These are phyloP conservation scores for Magnaporthales sp. DNA, from an alignment of 2,329 filamentous ascomycete species.

Conservation along the genomic window DNA sequence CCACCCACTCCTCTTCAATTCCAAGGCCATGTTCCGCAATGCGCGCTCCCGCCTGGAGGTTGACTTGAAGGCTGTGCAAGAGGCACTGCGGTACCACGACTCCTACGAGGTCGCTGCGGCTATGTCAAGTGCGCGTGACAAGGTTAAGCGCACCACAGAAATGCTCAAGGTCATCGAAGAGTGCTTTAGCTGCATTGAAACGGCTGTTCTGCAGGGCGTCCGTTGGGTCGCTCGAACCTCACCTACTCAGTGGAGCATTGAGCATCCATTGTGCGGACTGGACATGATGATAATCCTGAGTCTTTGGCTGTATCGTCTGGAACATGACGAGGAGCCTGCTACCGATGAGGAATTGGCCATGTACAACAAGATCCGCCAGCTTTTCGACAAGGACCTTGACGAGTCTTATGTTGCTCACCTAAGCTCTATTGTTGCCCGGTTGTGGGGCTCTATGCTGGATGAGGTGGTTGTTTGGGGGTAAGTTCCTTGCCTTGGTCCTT, in stretches of 20 bases:
- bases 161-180: constrained; percentile 99
- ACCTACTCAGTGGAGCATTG: constrained; percentile 97
- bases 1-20: constrained; percentile 95
- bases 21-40: constrained; percentile 93
- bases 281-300: constrained; percentile 97
- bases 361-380: constrained; percentile 84
- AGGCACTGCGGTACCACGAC: constrained; percentile 93
- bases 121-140: constrained; percentile 90
- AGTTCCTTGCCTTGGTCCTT: constrained; percentile 32
- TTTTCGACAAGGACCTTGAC: constrained; percentile 86
- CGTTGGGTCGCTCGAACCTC: constrained; percentile 98
- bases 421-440: constrained; percentile 87
- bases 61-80: constrained; percentile 90
- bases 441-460: constrained; percentile 97
- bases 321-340: constrained; percentile 93
- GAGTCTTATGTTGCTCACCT: constrained; percentile 75
- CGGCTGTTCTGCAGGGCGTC: constrained; percentile 85
- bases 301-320: constrained; percentile 96
- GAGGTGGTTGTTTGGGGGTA: constrained; percentile 99
- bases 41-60: constrained; percentile 87
- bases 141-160: constrained; percentile 88
- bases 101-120: constrained; percentile 93
- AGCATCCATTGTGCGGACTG: constrained; percentile 92
- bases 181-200: constrained; percentile 96
- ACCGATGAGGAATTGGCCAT: constrained; percentile 76